Evolutionary conservation across 768 basidiomycete species (phyloP).

Genomic region (Pseudohyphozyma bogoriensis): DNA sequence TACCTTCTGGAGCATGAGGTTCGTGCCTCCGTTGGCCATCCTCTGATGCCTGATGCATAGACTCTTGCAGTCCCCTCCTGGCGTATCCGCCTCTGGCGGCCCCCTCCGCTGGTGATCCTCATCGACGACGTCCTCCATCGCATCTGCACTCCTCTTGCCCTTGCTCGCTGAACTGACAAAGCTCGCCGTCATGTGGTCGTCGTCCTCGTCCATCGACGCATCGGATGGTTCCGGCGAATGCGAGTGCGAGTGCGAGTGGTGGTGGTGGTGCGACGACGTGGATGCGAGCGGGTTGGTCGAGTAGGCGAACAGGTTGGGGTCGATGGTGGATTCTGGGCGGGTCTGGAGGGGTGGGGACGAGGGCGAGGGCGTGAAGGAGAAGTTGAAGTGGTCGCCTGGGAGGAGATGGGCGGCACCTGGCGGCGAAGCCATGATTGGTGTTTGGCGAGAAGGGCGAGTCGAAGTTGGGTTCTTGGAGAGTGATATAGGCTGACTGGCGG

Average conservation of each 20-base stretch:
- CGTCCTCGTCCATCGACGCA: neutral
- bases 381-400: conserved; percentile 6
- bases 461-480: too few relatives aligned
- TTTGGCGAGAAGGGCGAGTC: too few relatives aligned
- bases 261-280: conserved; percentile 11
- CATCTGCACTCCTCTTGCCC: neutral
- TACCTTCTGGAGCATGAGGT: conserved; percentile 81
- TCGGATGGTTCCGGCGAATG: conserved; percentile 1
- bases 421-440: neutral
- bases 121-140: conserved; percentile 11
- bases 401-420: neutral
- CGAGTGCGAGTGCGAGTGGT: conserved; percentile 9
- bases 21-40: conserved; percentile 93
- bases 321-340: neutral
- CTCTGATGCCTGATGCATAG: conserved; percentile 87
- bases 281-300: conserved; percentile 14
- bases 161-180: neutral
- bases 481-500: too few relatives aligned
- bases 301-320: neutral
- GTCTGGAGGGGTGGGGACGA: neutral
- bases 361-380: conserved; percentile 23
- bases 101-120: conserved; percentile 24
- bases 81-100: conserved; percentile 19
- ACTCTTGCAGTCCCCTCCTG: conserved; percentile 46
- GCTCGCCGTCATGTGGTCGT: neutral